A percentile compares a stretch with the other conserved stretches of the same genome.
These are phyloP conservation scores for Russula virescens DNA, from an alignment of 768 basidiomycete genomes.

Conservation along the genomic window DNA sequence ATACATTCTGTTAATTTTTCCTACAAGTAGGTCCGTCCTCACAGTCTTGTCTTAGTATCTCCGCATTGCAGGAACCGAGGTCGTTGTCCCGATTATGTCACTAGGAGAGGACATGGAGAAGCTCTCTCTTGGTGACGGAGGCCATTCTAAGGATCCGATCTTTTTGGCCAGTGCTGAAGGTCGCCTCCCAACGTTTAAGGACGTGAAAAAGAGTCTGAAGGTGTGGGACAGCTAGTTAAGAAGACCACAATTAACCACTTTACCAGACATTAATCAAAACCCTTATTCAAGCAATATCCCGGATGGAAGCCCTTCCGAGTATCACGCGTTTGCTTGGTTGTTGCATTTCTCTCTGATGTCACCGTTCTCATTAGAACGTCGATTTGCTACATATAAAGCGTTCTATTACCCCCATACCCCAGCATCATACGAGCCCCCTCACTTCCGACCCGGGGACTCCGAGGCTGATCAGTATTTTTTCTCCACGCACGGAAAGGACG, in stretches of 20 bases:
- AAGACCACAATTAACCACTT: slow-evolving; percentile 2
- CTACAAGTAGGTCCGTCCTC: not conserved
- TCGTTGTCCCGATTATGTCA: slow-evolving; percentile 64
- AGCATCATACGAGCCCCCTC: slow-evolving; percentile 75
- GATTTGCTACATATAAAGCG: slow-evolving; percentile 84
- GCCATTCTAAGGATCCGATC: slow-evolving; percentile 47
- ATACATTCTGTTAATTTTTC: not conserved
- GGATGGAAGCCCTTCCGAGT: slow-evolving; percentile 79
- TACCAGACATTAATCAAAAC: slow-evolving; percentile 67
- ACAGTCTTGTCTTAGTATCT: slow-evolving; percentile 49
- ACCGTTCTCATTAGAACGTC: slow-evolving; percentile 47
- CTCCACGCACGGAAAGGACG: slow-evolving; percentile 65
- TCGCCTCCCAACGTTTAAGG: slow-evolving; percentile 63
- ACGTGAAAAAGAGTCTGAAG: slow-evolving; percentile 80
- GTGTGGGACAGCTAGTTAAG: slow-evolving; percentile 32
- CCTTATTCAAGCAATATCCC: slow-evolving; percentile 69
- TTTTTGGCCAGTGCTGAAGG: slow-evolving; percentile 54
- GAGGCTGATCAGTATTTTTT: slow-evolving; percentile 77
- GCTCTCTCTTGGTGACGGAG: slow-evolving; percentile 38
- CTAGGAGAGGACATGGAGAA: slow-evolving; percentile 55
- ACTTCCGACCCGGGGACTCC: slow-evolving; percentile 66
- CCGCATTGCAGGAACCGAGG: slow-evolving; percentile 53
- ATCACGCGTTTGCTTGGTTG: not conserved
- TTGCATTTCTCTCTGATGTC: not conserved
- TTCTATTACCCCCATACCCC: slow-evolving; percentile 80